phyloP scores from a whole-genome alignment of 768 basidiomycete species.

The Russula ochroleuca region DNA sequence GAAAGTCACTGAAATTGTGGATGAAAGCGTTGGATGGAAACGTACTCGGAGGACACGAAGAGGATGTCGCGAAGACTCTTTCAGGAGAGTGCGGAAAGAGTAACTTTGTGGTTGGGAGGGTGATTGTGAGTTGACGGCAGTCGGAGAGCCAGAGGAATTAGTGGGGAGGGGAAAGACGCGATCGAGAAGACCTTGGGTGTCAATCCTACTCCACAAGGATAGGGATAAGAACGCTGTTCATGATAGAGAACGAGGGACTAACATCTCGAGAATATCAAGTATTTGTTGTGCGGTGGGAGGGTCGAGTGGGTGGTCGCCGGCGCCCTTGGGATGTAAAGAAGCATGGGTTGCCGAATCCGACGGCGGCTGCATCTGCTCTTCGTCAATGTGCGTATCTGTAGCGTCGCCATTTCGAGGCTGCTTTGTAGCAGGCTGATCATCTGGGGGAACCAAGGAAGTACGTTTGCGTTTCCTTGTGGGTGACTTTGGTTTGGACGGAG shows the following conservation, averaged over 20 bases:
- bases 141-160: constrained; percentile 41
- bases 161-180: constrained; percentile 62
- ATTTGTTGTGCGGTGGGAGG: constrained; percentile 47
- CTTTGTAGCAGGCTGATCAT: constrained; percentile 50
- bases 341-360: constrained; percentile 24
- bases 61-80: constrained; percentile 49
- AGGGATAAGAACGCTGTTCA: constrained; percentile 15
- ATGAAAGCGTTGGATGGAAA: constrained; percentile 23
- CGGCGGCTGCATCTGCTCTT: constrained; percentile 28
- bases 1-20: constrained; percentile 13
- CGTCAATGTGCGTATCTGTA: constrained; percentile 36
- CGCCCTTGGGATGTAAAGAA: constrained; percentile 35
- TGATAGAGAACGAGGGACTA: constrained; percentile 27
- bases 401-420: constrained; percentile 39
- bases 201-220: constrained; percentile 45
- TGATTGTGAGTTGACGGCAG: constrained; percentile 30
- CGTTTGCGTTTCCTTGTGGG: constrained; percentile 68
- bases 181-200: constrained; percentile 73
- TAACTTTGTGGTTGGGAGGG: constrained; percentile 32
- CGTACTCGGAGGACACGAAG: constrained; percentile 55
- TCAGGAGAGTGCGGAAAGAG: constrained; percentile 56
- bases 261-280: constrained; percentile 58
- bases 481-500: constrained; percentile 33
- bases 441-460: constrained; percentile 40
- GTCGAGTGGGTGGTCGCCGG: constrained; percentile 48